Base-by-base conservation (phyloP, 768 basidiomycete genomes). In the Suillus luteus region DNA sequence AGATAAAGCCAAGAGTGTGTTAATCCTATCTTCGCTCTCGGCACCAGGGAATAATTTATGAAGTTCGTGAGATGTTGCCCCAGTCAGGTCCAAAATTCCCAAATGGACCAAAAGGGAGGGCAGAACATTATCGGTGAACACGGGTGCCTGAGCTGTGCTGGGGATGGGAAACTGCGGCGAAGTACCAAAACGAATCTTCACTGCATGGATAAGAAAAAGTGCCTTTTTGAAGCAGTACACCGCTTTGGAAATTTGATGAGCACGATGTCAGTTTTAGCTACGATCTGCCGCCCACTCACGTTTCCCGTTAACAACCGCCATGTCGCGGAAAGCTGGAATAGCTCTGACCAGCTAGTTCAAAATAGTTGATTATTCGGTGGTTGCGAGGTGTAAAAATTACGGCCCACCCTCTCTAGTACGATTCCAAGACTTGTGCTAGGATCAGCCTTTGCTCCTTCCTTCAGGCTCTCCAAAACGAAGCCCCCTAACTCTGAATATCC, bases 151-250 rank as follows among this genome's bases (percentile, higher is more conserved):
- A 31, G 75, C 74, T 3, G 87, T 89, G 58, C 81, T 79, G 51
- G 89, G 90, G 17, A 91, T 74, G 33, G 86, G 86, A 69, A 92
- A 87, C 14, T 85, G 81, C 22, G 82, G 73, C 3, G 83, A 79
- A 12, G 82, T 76, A 57, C 84, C 83, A 77, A 95, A 95, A 52
- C 91, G 87, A 51, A 88, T 73, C 31, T 75, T 77, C 59, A 95
- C 76, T 31, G 86, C 87, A 66, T 92, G 86, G 59, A 94, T 79
- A 59, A 95, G 83, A 75, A 93, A 93, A 38, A 96, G 79, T 2
- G 91, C 93, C 71, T 95, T 96, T 76, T 94, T 95, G 83, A 94
- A 93, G 71, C 92, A 86, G 76, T 93, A 95, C 27, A 94, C 81
- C n/a, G 85, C 92, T 93, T 41, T 62, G 54, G 27, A 49, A 27